Base-by-base conservation (phyloP, 1,139 yeast species). In the Barnettozyma hawaiiensis region DNA sequence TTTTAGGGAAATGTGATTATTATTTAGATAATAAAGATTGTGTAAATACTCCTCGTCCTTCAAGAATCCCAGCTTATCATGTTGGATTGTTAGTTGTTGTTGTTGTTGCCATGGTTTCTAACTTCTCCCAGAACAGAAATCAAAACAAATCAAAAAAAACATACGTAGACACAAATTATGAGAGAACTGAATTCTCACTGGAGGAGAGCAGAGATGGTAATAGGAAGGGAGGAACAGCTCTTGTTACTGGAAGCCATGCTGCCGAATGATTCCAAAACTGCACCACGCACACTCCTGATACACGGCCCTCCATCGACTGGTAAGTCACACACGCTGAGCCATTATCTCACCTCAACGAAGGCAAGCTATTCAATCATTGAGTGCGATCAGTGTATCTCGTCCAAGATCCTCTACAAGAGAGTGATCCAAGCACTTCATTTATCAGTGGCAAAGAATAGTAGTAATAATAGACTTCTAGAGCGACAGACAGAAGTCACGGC, bases 401-500 rank as follows among this genome's bases (percentile, higher is more conserved):
- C 48, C 4, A 54, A 49, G 43, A 45, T 52, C 6, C 23, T 55
- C 12, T 46, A 54, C 47, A 52, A 49, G 39, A 47, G 52, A 23
- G 39, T 49, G 16, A 27, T 49, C 3, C 41, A 37, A n/a, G 34
- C 44, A 2, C n/a, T 51, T 8, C 15, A 22, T 14, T 14, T 11
- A 21, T 15, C 18, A 12, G 35, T 32, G 23, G 18, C 35, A 2
- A 18, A 21, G 31, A 40, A 1, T n/a, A n/a, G n/a, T n/a, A n/a
- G n/a, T n/a, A n/a, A n/a, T n/a, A n/a, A n/a, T 10, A 10, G 10
- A 41, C 37, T 14, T 37, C 36, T 3, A 46, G 45, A 3, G 9
- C 44, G 5, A n/a, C 35, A 31, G 15, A 48, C 44, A 15, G 58
- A 58, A 37, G 59, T 61, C 10, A 53, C 53, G 2, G 56, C 76